Conservation (phyloP, 2,329 filamentous ascomycete species). For the Stemphylium lycopersici region DNA sequence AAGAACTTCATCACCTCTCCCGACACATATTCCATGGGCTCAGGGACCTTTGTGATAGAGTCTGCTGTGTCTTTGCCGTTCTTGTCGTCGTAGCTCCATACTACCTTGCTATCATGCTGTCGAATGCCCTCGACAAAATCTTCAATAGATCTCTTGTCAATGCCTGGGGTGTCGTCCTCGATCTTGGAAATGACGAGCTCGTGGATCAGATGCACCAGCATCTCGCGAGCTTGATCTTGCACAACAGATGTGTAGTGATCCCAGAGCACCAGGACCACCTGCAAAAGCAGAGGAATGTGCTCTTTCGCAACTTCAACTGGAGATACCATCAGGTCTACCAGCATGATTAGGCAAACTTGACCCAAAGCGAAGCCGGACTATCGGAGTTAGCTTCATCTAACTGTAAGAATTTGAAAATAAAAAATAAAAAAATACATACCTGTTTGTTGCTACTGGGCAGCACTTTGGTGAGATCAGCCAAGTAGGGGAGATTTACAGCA, state of each 20-base stretch:
- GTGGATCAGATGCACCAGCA: constrained; percentile 97
- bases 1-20: constrained; percentile 85
- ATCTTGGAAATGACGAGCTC: constrained; percentile 84
- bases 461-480: constrained; percentile 63
- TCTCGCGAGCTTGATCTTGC: constrained; percentile 94
- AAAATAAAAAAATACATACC: constrained; percentile 16
- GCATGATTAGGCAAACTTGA: constrained; percentile 87
- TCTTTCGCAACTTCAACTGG: constrained; percentile 81
- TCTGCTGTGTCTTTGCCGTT: constrained; percentile 74
- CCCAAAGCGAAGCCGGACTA: constrained; percentile 85
- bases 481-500: constrained; percentile 78
- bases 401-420: no score
- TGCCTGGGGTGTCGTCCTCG: constrained; percentile 70
- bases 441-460: constrained; percentile 42
- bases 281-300: constrained; percentile 82
- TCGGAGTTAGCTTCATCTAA: constrained; percentile 19
- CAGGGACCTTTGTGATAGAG: constrained; percentile 78
- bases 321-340: constrained; percentile 95
- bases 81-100: constrained; percentile 94
- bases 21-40: constrained; percentile 85
- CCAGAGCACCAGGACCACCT: constrained; percentile 93
- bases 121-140: constrained; percentile 87
- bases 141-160: constrained; percentile 78
- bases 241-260: constrained; percentile 95
- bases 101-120: constrained; percentile 79